Evolutionary conservation across 768 basidiomycete genomes (phyloP), one percentile per base, ranked within the genome.

Genomic region (Boletus huronensis): DNA sequence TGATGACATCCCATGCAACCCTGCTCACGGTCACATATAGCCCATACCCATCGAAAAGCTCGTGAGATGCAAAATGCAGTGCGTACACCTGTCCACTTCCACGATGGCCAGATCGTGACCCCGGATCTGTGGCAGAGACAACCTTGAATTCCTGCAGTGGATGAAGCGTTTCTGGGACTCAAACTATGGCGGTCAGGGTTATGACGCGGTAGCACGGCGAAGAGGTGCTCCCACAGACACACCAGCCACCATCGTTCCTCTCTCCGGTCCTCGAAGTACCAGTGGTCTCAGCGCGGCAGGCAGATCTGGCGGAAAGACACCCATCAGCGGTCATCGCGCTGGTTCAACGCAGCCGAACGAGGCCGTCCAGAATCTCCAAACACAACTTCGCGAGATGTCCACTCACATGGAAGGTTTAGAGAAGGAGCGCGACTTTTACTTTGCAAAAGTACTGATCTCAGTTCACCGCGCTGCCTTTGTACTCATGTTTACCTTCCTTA

Each of bases 1-100:
- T 28, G 14, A 35, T 35, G 40, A 16, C 48, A 17, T 16, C 8
- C 26, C 54, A 34, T 10, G n/a, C 46, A 2, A 48, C 31, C 60
- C n/a, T 58, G 28, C 39, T 52, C 51, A 60, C 41, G 36, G 28
- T 28, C 42, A 3, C 44, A 21, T 32, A 10, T 62, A 97, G 93
- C 95, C 95, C 26, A 94, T 99, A 70, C 90, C 82, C 7, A 88
- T 99, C n/a, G 96, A 98, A 63, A 87, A 80, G 64, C 84, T 99
- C 35, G 84, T 91, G 45, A 95, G 95, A 74, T 99, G 97, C 78
- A 98, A 98, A 77, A 98, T 98, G 95, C 96, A 98, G 88, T 90
- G 75, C 70, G 90, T 85, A 48, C 45, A 54, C 26, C 31, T 14
- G 6, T 32, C 36, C 14, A 10, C 48, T 19, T 45, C 13, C 42